Conservation (phyloP, 2,329 filamentous ascomycete genomes). For the Pyrenophora teres region DNA sequence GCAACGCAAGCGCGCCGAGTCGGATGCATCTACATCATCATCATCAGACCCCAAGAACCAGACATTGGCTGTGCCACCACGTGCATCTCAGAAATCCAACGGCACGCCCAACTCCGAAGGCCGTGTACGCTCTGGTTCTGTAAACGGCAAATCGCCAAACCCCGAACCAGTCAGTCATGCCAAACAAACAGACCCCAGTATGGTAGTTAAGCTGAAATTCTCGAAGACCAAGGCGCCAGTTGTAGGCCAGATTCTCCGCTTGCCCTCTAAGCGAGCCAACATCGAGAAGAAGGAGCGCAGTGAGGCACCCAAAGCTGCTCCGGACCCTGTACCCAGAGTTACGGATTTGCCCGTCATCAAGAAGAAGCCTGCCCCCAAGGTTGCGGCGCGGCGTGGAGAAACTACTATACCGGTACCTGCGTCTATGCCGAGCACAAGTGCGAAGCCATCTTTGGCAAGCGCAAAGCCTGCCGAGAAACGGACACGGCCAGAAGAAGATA, state of each 20-base stretch:
- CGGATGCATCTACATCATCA: constrained; percentile 42
- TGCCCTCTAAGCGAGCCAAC: constrained; percentile 34
- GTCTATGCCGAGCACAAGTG: constrained; percentile 6
- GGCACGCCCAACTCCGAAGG: constrained; percentile 28
- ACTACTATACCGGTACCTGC: constrained; percentile 17
- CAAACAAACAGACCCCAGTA: constrained; percentile 22
- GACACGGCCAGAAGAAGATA: constrained; percentile 40
- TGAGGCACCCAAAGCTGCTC: constrained; percentile 24
- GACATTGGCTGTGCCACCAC: constrained; percentile 28
- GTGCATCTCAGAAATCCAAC: constrained; percentile 22
- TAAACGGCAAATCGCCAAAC: constrained; percentile 35
- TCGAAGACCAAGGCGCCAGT: constrained; percentile 55
- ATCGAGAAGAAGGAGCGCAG: constrained; percentile 36
- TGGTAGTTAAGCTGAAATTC: constrained; percentile 58
- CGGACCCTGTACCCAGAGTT: constrained; percentile 26
- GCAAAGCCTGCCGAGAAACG: constrained; percentile 42
- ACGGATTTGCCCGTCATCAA: constrained; percentile 27
- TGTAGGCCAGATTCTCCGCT: constrained; percentile 48
- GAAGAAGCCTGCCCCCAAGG: constrained; percentile 34
- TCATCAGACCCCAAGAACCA: constrained; percentile 42
- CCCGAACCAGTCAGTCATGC: constrained; percentile 13
- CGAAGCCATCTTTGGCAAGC: constrained; percentile 16
- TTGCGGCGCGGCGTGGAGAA: constrained; percentile 32
- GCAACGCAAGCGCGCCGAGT: constrained; percentile 42
- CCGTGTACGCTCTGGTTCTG: constrained; percentile 32